Percentiles rank a stretch among this genome's conserved stretches.
Conservation (phyloP, 2,329 filamentous ascomycete species). For the Fusarium buharicum region DNA sequence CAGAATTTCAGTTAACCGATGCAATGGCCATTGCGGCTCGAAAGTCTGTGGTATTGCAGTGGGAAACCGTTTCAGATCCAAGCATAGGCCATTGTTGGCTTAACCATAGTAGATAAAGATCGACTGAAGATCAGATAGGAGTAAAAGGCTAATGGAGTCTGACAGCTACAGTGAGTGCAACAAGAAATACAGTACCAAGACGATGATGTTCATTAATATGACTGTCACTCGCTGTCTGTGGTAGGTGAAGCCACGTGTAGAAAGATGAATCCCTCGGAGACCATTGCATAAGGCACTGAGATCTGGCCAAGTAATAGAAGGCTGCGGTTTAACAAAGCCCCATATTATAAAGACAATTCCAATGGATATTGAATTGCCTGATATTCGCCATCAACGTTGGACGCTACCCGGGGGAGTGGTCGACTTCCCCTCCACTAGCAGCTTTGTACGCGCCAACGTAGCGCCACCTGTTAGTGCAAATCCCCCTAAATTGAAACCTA, state of each 20-base stretch:
- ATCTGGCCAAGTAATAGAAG: background rate
- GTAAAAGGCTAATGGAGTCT: too few species aligned
- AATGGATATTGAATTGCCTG: slow-evolving; percentile 12
- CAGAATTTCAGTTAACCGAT: too few species aligned
- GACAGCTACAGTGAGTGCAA: background rate
- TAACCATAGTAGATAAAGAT: background rate
- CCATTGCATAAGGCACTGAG: background rate
- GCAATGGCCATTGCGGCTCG: too few species aligned
- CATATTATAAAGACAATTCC: background rate
- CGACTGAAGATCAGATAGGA: background rate
- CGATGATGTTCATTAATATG: background rate
- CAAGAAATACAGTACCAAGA: too few species aligned
- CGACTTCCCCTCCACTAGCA: slow-evolving; percentile 6
- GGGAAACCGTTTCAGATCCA: too few species aligned
- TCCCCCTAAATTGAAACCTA: slow-evolving; percentile 33
- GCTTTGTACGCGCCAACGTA: slow-evolving; percentile 3
- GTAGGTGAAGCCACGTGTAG: slow-evolving; percentile 14
- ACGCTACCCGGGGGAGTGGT: slow-evolving; percentile 3
- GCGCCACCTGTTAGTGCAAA: slow-evolving; percentile 24
- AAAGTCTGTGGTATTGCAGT: too few species aligned
- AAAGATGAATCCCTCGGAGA: background rate
- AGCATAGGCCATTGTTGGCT: too few species aligned
- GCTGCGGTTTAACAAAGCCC: background rate
- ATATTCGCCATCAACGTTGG: background rate
- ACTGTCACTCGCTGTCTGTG: background rate